phyloP scores from a whole-genome alignment of 2,329 filamentous ascomycete species.

The Furcasterigmium furcatum region DNA sequence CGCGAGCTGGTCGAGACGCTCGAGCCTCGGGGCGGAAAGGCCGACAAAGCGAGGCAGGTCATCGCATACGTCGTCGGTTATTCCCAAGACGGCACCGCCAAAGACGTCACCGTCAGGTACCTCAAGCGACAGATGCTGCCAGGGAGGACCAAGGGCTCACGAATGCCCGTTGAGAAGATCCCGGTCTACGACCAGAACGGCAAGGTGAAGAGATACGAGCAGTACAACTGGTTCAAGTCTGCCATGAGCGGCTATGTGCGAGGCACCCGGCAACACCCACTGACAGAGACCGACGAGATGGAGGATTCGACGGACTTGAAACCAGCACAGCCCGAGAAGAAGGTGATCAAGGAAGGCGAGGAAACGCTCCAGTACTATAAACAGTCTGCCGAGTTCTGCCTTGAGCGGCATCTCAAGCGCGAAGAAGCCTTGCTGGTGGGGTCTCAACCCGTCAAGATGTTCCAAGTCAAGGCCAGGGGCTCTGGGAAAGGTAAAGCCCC shows the following conservation, averaged over 20 bases:
- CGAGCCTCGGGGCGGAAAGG: slow-evolving; percentile 78
- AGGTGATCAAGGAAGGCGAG: slow-evolving; percentile 68
- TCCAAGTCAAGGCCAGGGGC: slow-evolving; percentile 72
- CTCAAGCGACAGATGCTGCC: slow-evolving; percentile 78
- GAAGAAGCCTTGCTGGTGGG: slow-evolving; percentile 80
- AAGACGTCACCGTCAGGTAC: slow-evolving; percentile 92
- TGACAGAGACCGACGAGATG: slow-evolving; percentile 71
- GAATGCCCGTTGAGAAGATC: slow-evolving; percentile 76
- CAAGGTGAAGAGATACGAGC: slow-evolving; percentile 72
- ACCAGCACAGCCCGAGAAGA: slow-evolving; percentile 69
- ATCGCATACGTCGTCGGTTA: slow-evolving; percentile 87
- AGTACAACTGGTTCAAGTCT: slow-evolving; percentile 84
- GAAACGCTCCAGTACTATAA: slow-evolving; percentile 90
- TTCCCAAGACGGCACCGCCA: slow-evolving; percentile 80
- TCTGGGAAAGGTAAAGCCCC: background rate
- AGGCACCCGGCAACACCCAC: slow-evolving; percentile 42
- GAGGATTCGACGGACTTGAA: slow-evolving; percentile 79
- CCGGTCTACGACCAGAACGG: slow-evolving; percentile 75
- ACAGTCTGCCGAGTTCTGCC: slow-evolving; percentile 76
- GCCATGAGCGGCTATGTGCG: slow-evolving; percentile 71
- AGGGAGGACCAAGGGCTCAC: slow-evolving; percentile 83
- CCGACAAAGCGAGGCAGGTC: slow-evolving; percentile 83
- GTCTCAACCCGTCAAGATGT: slow-evolving; percentile 69
- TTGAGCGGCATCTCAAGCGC: slow-evolving; percentile 82
- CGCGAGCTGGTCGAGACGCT: slow-evolving; percentile 70